phyloP scores from a whole-genome alignment of 2,329 filamentous ascomycete genomes.

The Aspergillus sp. region DNA sequence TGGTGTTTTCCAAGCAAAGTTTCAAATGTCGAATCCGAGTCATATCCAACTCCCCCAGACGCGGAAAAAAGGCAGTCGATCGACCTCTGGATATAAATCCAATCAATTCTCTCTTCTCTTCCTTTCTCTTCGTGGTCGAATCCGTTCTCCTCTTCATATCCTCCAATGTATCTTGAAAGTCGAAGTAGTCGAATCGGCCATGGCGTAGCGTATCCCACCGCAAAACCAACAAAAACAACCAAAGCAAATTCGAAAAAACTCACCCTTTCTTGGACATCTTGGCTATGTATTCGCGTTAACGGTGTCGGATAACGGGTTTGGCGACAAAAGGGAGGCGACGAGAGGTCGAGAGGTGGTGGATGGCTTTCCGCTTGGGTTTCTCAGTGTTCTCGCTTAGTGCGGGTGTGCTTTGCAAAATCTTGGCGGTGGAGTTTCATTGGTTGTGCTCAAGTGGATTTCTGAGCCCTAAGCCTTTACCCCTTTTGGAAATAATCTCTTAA shows the following conservation, averaged over 20 bases:
- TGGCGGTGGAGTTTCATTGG: slow-evolving; percentile 35
- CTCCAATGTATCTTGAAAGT: neutral
- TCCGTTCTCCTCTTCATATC: neutral
- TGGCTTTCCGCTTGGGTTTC: slow-evolving; percentile 20
- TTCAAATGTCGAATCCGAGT: neutral
- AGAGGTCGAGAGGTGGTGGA: slow-evolving; percentile 26
- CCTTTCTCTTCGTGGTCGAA: neutral
- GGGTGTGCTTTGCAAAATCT: slow-evolving; percentile 41
- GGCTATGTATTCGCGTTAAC: slow-evolving; percentile 40
- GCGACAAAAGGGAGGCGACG: slow-evolving; percentile 28
- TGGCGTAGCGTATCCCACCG: slow-evolving; percentile 11
- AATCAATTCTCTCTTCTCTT: neutral
- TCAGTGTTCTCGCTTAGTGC: slow-evolving; percentile 45
- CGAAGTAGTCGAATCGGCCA: neutral
- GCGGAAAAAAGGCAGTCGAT: neutral
- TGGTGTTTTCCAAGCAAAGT: neutral
- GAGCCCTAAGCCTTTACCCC: slow-evolving; percentile 41
- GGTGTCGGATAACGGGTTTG: slow-evolving; percentile 38
- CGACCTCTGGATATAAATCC: neutral
- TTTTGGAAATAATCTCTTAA: neutral
- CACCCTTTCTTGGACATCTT: slow-evolving; percentile 55
- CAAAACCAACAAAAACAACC: slow-evolving; percentile 13
- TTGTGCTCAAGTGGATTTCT: slow-evolving; percentile 8
- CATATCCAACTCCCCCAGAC: neutral
- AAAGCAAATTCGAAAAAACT: slow-evolving; percentile 26